phyloP scores from a whole-genome alignment of 345 rosid genomes.

The Orychophragmus violaceus region DNA sequence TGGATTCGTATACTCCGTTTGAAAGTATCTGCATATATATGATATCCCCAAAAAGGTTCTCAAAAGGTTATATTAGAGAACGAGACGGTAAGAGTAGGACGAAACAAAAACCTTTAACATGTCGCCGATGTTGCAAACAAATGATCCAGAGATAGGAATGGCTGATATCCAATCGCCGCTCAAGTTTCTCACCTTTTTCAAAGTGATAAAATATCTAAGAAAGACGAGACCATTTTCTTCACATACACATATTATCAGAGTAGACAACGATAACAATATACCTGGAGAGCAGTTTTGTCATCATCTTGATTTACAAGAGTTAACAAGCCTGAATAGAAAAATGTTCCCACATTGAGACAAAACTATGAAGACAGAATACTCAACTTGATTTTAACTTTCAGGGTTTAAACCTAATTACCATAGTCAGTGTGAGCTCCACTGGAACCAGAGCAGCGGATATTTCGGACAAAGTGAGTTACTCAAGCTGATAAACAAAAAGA shows the following conservation, averaged over 20 bases:
- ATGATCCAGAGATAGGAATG: conserved; percentile 71
- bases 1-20: conserved; percentile 79
- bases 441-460: not conserved
- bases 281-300: conserved; percentile 79
- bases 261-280: not conserved
- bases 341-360: not conserved
- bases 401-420: conserved; percentile 38
- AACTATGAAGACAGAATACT: not conserved
- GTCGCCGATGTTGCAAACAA: conserved; percentile 91
- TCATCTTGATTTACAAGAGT: conserved; percentile 88
- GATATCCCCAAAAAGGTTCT: not conserved
- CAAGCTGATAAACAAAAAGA: not conserved
- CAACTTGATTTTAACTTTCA: not conserved
- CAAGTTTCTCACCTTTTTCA: conserved; percentile 62
- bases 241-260: not conserved
- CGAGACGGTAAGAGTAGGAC: not conserved
- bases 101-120: conserved; percentile 67
- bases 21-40: conserved; percentile 53
- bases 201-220: not conserved
- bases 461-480: not conserved
- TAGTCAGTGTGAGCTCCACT: conserved; percentile 92
- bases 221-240: not conserved
- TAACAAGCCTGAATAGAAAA: conserved; percentile 43
- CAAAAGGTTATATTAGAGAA: conserved; percentile 7
- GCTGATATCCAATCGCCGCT: conserved; percentile 87